Evolutionary conservation across 331 rosid species (phyloP), one percentile per base, ranked within the genome.

Genomic region (Saraca asoca): DNA sequence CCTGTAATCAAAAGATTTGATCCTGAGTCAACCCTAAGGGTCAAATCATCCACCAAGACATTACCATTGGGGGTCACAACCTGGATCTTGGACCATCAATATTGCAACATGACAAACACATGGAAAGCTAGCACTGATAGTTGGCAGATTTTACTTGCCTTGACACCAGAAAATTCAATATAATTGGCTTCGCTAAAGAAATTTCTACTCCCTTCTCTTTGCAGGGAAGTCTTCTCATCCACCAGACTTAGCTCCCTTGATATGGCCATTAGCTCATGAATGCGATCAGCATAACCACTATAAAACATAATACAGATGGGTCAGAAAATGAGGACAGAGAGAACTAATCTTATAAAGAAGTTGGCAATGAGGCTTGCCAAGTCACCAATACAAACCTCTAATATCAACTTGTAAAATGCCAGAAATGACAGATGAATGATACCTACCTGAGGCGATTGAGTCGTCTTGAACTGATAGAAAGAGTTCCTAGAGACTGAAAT

Each of bases 201-300:
- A 78, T 84, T 93, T 64, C 82, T 80, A 74, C 80, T 76, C 59
- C 81, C 85, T 58, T 73, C 58, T 72, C 77, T 85, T 68, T 75
- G 86, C 64, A 76, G 81, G 7, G 85, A 76, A 67, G 95, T 76
- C 61, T 71, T 82, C 62, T 85, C 82, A 73, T 75, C 78, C 62
- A 65, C 86, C 63, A 73, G 44, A 70, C 86, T 81, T 65, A 94
- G 84, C 81, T 94, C 99, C 79, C 84, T 86, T 77, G 99, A 83
- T 69, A 90, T 77, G 75, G 67, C 80, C 78, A 90, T 70, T 77
- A 94, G 59, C 76, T 94, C 99, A 71, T 88, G 85, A 77, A 94
- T 90, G 60, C 97, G 97, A 72, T 86, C 95, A 12, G 99, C 99
- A 76, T 85, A 94, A 71, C 99, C 99, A 80, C 99, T 94, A 83